Percentiles rank a stretch among this genome's conserved stretches.
Conservation (phyloP, 441 rosid genomes). For the Jatropha podagrica region DNA sequence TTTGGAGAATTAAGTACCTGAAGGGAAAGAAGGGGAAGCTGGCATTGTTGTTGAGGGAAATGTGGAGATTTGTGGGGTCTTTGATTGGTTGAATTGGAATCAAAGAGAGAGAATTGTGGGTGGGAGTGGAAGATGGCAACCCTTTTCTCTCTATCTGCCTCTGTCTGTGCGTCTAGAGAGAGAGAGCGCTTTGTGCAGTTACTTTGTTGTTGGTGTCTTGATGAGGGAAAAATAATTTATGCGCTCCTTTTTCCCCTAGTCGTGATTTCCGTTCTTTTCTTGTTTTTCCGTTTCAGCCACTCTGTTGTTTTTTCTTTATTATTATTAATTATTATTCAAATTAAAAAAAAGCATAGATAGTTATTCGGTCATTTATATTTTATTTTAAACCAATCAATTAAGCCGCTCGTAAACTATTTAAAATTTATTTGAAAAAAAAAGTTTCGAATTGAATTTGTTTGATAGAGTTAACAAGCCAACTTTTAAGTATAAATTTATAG, state of each 20-base stretch:
- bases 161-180: not conserved
- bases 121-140: constrained; percentile 3
- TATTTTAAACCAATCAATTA: too few relatives aligned
- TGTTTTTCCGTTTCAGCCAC: too few relatives aligned
- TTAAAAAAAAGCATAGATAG: too few relatives aligned
- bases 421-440: too few relatives aligned
- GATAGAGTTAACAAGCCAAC: too few relatives aligned
- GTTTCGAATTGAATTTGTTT: too few relatives aligned
- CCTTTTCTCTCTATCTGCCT: constrained; percentile 2
- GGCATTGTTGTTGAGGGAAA: constrained; percentile 58
- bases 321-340: too few relatives aligned
- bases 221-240: not conserved
- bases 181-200: not conserved
- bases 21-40: constrained; percentile 57
- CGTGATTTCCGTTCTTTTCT: not conserved
- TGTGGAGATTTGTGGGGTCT: constrained; percentile 42
- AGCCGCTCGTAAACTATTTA: too few relatives aligned
- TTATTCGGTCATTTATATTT: too few relatives aligned
- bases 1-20: constrained; percentile 35
- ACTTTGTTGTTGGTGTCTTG: constrained; percentile 2
- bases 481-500: too few relatives aligned
- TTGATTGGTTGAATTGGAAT: constrained; percentile 34
- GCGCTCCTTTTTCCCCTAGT: not conserved
- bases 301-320: too few relatives aligned
- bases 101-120: constrained; percentile 3